A percentile compares a stretch with the other conserved stretches of the same genome.
Conservation (phyloP, 345 rosid species). For the Boechera divaricarpa region DNA sequence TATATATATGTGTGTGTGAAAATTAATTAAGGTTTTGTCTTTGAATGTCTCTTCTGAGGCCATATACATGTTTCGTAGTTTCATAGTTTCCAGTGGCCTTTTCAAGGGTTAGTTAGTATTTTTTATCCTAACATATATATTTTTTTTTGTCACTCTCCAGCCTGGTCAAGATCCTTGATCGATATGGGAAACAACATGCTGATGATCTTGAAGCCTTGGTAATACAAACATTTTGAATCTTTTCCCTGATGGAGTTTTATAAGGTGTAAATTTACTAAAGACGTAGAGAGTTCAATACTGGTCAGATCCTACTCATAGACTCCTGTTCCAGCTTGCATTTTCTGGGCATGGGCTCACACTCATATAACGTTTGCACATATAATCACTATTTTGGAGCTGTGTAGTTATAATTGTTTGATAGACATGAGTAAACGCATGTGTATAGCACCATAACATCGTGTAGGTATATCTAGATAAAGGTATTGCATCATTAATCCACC, state of each 20-base stretch:
- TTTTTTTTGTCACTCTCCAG: slow-evolving; percentile 29
- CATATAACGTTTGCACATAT: not conserved
- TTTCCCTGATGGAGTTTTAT: not conserved
- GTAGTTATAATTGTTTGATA: not conserved
- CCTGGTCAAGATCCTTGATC: slow-evolving; percentile 45
- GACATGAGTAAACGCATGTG: no score
- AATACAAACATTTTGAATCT: slow-evolving; percentile 6
- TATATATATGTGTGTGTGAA: no score
- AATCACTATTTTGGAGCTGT: slow-evolving; percentile 20
- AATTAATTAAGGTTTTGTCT: not conserved
- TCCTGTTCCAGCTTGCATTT: not conserved
- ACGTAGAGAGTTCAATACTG: not conserved
- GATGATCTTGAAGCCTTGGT: slow-evolving; percentile 46
- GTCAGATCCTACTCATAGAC: slow-evolving; percentile 9
- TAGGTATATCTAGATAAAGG: not conserved
- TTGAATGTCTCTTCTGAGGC: not conserved
- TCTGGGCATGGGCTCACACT: not conserved
- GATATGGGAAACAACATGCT: slow-evolving; percentile 36
- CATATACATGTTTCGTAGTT: not conserved
- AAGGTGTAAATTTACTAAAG: not conserved
- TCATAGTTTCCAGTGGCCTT: not conserved
- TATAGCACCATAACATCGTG: no score
- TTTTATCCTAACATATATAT: slow-evolving; percentile 15
- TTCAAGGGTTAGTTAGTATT: slow-evolving; percentile 21
- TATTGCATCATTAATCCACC: slow-evolving; percentile 11